Base-by-base conservation (phyloP, 805 yeast genomes). In the Torulaspora quercuum region DNA sequence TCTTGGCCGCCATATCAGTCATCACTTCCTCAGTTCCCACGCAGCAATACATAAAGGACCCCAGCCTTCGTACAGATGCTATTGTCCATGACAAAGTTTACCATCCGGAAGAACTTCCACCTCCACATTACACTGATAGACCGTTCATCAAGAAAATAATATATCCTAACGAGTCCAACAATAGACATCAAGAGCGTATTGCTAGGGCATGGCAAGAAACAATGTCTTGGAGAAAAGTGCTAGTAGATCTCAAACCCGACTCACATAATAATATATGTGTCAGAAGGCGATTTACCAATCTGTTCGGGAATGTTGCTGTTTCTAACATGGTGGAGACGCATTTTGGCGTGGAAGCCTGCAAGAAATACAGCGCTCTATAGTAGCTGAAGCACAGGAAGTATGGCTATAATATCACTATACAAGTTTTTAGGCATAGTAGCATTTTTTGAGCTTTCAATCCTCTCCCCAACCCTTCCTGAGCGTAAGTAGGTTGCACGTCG, bases 251-350 rank as follows among this genome's bases (percentile, higher is more conserved):
- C 45, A 75, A 78, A 46, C 96, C 97, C 0, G 98, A 90, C 59
- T 96, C 98, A 0, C 98, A 90, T 55, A 90, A 90, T 53, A 90
- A 88, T 53, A 88, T 92, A 18, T 71, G 86, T 17, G 97, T 90
- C 1, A 68, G 98, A 45, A 70, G 98, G 48, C 65, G 85, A 44
- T 92, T 85, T 67, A 81, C 94, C 5, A 90, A 90, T 62, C 92
- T 96, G 0, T 89, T 82, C 62, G 98, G 98, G 2, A 87, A 96
- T 92, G 86, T 84, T 1, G 95, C 87, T 0, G 70, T 90, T n/a
- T 82, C 80, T 28, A 95, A 90, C 59, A 52, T 89, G 47, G 84
- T 82, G 1, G 67, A 73, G 10, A 73, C 75, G 37, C 72, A 68
- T 47, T 67, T 68, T 40, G 64, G 64, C 8, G 30, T 23, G 4